Percentiles rank a stretch among this genome's conserved stretches.
phyloP scores from a whole-genome alignment of 2,329 filamentous ascomycete species.

The Penicillium digitatum region DNA sequence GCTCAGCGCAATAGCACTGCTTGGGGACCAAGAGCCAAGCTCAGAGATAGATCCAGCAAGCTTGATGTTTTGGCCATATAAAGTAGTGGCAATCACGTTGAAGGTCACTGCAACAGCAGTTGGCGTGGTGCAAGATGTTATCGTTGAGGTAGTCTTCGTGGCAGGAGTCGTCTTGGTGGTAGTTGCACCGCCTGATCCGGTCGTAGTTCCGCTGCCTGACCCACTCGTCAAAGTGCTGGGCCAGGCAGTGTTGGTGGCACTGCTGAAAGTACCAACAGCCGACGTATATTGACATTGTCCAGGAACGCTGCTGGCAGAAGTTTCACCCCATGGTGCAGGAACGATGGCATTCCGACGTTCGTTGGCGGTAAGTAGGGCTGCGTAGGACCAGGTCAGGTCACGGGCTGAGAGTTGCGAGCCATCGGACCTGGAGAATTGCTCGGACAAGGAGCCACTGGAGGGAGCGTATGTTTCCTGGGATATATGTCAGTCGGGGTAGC shows the following conservation, averaged over 20 bases:
- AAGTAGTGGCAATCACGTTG: conserved; percentile 55
- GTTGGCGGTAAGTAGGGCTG: conserved; percentile 39
- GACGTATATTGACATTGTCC: conserved; percentile 29
- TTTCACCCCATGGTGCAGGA: conserved; percentile 35
- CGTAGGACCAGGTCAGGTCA: conserved; percentile 47
- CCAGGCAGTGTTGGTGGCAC: conserved; percentile 33
- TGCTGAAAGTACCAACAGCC: conserved; percentile 33
- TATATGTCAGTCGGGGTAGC: neutral
- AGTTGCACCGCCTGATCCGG: conserved; percentile 4
- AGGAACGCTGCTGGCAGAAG: conserved; percentile 31
- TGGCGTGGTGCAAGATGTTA: conserved; percentile 19
- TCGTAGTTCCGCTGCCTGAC: conserved; percentile 7
- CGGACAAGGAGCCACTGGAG: conserved; percentile 35
- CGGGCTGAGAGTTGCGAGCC: conserved; percentile 38
- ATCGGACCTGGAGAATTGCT: conserved; percentile 39
- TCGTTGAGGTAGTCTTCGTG: conserved; percentile 25
- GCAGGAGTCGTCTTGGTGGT: conserved; percentile 16
- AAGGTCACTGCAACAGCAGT: conserved; percentile 58
- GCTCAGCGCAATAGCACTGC: conserved; percentile 53
- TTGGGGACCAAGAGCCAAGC: conserved; percentile 62
- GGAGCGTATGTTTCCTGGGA: conserved; percentile 26
- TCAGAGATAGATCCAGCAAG: conserved; percentile 57
- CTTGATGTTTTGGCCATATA: conserved; percentile 62
- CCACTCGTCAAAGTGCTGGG: conserved; percentile 27
- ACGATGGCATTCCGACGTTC: conserved; percentile 32